Evolutionary conservation across 495 filamentous ascomycete genomes (phyloP).

Genomic region (Lineolata rhizophorae): DNA sequence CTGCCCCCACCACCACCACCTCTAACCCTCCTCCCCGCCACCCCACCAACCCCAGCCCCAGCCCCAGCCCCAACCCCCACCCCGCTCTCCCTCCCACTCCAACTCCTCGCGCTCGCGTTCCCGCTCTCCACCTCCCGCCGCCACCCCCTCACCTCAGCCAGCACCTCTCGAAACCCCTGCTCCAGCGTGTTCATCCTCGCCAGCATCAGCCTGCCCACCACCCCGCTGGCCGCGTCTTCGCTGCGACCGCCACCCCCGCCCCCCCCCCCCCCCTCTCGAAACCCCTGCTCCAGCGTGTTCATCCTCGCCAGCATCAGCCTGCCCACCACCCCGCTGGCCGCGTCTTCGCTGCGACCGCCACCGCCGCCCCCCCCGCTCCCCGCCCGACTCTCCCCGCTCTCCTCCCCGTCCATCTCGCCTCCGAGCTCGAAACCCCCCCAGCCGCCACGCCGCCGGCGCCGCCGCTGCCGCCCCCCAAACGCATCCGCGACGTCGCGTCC

Average conservation of each 20-base stretch:
- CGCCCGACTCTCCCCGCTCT: slow-evolving; percentile 55
- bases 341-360: slow-evolving; percentile 13
- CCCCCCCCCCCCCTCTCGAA: too few relatives aligned
- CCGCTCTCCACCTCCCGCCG: slow-evolving; percentile 17
- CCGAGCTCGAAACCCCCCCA: neutral
- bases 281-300: slow-evolving; percentile 71
- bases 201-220: slow-evolving; percentile 63
- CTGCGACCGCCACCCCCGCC: too few relatives aligned
- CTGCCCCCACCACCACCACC: too few relatives aligned
- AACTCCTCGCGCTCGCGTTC: too few relatives aligned
- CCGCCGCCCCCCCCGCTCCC: too few relatives aligned
- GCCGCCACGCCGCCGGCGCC: too few relatives aligned
- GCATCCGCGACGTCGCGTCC: neutral
- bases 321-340: slow-evolving; percentile 44
- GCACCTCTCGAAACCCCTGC: slow-evolving; percentile 61
- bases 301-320: slow-evolving; percentile 77
- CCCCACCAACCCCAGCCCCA: too few relatives aligned
- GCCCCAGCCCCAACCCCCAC: too few relatives aligned
- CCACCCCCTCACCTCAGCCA: slow-evolving; percentile 60
- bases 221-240: slow-evolving; percentile 31
- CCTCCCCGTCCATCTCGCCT: slow-evolving; percentile 24
- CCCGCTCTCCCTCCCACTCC: too few relatives aligned
- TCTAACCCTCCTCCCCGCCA: too few relatives aligned
- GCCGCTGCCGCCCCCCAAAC: too few relatives aligned
- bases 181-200: slow-evolving; percentile 81